These are phyloP conservation scores for Geranomyces variabilis DNA, from an alignment of 192 early-diverging fungal species.

Conservation along the genomic window DNA sequence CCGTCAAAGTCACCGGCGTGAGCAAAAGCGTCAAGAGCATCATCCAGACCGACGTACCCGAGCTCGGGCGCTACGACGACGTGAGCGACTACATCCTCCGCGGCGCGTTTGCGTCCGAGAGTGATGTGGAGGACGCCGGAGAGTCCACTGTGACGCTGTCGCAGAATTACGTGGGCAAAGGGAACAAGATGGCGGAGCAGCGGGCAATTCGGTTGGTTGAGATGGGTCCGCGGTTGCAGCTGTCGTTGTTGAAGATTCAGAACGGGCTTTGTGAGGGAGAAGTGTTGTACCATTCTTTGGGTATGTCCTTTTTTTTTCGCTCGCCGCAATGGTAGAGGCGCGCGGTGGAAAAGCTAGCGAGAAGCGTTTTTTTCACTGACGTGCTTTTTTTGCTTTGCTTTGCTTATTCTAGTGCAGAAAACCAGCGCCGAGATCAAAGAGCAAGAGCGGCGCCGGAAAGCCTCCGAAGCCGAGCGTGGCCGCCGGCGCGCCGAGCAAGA, in stretches of 20 bases:
- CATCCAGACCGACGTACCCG: slow-evolving; percentile 74
- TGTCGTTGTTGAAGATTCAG: slow-evolving; percentile 86
- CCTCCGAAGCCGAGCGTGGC: slow-evolving; percentile 66
- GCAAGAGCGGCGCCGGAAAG: slow-evolving; percentile 60
- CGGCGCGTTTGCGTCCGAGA: slow-evolving; percentile 82
- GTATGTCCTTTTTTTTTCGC: slow-evolving; percentile 61
- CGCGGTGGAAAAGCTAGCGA: neutral
- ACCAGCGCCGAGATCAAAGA: slow-evolving; percentile 73
- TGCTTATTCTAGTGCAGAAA: slow-evolving; percentile 64
- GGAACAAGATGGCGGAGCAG: slow-evolving; percentile 74
- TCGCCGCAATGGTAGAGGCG: neutral
- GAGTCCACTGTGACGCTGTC: slow-evolving; percentile 83
- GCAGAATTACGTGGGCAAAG: slow-evolving; percentile 78
- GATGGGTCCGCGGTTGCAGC: slow-evolving; percentile 88
- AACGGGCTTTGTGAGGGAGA: slow-evolving; percentile 88
- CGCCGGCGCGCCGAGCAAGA: slow-evolving; percentile 80
- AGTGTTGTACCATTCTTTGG: slow-evolving; percentile 85
- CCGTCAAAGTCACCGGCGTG: slow-evolving; percentile 68
- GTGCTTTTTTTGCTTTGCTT: slow-evolving; percentile 16
- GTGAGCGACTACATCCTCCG: slow-evolving; percentile 91
- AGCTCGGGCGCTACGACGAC: slow-evolving; percentile 80
- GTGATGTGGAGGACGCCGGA: slow-evolving; percentile 89
- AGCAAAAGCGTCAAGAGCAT: slow-evolving; percentile 23
- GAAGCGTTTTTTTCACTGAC: no score
- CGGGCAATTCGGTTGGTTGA: slow-evolving; percentile 85